Evolutionary conservation across 2,329 filamentous ascomycete genomes (phyloP), one percentile per base, ranked within the genome.

Genomic region (Aspergillus floridensis): DNA sequence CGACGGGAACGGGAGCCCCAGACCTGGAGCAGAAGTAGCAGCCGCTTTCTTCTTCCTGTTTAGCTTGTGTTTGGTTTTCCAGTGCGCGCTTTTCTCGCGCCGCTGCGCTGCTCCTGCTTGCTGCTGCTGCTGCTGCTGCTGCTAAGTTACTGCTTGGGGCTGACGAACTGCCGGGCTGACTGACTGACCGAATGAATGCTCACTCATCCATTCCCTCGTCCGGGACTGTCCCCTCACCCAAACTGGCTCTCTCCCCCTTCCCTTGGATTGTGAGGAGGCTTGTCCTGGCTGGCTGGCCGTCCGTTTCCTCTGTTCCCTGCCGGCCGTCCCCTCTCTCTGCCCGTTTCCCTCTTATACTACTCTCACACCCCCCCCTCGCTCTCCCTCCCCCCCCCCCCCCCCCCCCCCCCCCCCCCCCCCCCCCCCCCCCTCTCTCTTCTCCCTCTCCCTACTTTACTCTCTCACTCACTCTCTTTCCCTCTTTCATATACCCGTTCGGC

Each of bases 111-210:
- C 24, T 8, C 6, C 24, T 8, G 24, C 24, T 6, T 6, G 24
- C 24, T 24, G 24, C 24, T 29, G 83, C 79, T 53, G 52, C 49
- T 57, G 53, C 49, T 56, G 53, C 41, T 55, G 47, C 49, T 51
- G 53, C 32, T 12, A 21, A 21, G n/a, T 21, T 2, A 10, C 38
- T n/a, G 38, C 38, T 41, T 41, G 38, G 38, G 16, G 38, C 38
- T 44, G 38, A 19, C 38, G 6, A 16, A 16, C 5, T 16, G 16
- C 14, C 38, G 16, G 14, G 59, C 59, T 59, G 57, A 62, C 56
- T 56, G 35, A 50, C 85, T 83, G 85, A 70, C 86, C 80, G 63
- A 84, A 82, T 52, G 79, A 80, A 66, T 84, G 81, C 52, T 59
- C 57, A 49, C 57, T 54, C 38, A 59, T 59, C 49, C 57, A 57